Evolutionary conservation across 352 stramenopile genomes (phyloP).

Genomic region (Globisporangium camurandrum): DNA sequence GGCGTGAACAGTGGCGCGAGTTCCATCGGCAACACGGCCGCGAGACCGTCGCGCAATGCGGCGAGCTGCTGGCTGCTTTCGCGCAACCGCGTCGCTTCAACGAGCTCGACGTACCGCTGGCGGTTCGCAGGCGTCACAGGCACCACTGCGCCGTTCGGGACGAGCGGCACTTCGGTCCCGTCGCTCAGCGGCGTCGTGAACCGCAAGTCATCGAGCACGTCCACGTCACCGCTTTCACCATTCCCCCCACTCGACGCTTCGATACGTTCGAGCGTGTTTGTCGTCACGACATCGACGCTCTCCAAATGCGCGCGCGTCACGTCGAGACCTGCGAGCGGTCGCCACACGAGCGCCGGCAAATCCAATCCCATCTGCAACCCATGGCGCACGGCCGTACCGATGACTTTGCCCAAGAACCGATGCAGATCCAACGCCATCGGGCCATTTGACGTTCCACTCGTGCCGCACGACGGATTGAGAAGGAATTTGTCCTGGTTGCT

Average conservation of each 20-base stretch:
- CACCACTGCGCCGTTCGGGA: conserved; percentile 62
- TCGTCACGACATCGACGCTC: conserved; percentile 63
- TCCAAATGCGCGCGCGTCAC: conserved; percentile 70
- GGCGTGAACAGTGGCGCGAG: conserved; percentile 94
- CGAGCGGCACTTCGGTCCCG: conserved; percentile 60
- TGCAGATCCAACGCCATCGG: conserved; percentile 91
- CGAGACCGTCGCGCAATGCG: conserved; percentile 82
- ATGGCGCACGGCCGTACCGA: conserved; percentile 93
- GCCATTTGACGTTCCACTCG: conserved; percentile 69
- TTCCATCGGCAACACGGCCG: conserved; percentile 94
- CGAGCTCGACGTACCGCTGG: conserved; percentile 50
- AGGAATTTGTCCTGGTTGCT: conserved; percentile 91
- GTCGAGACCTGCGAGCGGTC: conserved; percentile 72
- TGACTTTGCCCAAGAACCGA: conserved; percentile 94
- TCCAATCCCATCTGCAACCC: conserved; percentile 93
- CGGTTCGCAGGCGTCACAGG: conserved; percentile 57
- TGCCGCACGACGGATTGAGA: conserved; percentile 78
- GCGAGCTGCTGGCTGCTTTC: conserved; percentile 78
- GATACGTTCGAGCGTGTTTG: conserved; percentile 60
- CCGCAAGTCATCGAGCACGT: conserved; percentile 59
- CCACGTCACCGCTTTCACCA: conserved; percentile 20
- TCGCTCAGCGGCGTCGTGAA: conserved; percentile 79
- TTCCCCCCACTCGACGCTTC: conserved; percentile 37
- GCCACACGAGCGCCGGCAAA: conserved; percentile 83
- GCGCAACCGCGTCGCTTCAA: conserved; percentile 61